phyloP scores from a whole-genome alignment of 345 rosid genomes.

The Linum usitatissimum region DNA sequence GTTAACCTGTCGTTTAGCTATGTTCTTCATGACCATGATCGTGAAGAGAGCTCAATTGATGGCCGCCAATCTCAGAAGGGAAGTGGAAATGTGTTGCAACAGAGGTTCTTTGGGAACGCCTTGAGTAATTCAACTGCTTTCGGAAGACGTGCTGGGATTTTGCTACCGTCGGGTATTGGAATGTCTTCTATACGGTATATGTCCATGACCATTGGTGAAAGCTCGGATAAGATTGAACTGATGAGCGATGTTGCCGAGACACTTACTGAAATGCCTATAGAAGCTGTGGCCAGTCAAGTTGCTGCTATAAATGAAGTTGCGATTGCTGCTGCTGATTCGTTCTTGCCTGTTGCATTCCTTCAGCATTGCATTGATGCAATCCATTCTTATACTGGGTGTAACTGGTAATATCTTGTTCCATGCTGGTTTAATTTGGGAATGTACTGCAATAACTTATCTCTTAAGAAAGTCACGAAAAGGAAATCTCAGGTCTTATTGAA shows the following conservation, averaged over 20 bases:
- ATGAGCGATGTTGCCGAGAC: conserved; percentile 40
- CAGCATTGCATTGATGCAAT: conserved; percentile 61
- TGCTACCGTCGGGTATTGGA: conserved; percentile 25
- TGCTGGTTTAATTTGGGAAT: too few species aligned
- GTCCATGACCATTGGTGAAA: conserved; percentile 41
- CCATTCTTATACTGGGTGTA: conserved; percentile 52
- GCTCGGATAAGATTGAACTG: conserved; percentile 34
- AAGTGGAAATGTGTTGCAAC: conserved; percentile 25
- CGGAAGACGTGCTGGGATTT: conserved; percentile 22
- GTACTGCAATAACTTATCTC: too few species aligned
- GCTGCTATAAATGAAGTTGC: conserved; percentile 63
- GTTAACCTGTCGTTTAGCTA: conserved; percentile 29
- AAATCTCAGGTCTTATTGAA: too few species aligned
- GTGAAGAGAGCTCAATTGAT: conserved; percentile 11
- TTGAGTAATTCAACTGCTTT: conserved; percentile 15
- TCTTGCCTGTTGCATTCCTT: conserved; percentile 49
- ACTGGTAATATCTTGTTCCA: conserved; percentile 31
- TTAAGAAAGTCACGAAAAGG: too few species aligned
- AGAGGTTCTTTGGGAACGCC: conserved; percentile 21
- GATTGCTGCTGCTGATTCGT: conserved; percentile 60
- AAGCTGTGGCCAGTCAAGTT: conserved; percentile 39
- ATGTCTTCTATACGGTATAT: conserved; percentile 40
- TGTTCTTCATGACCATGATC: conserved; percentile 31
- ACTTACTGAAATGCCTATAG: conserved; percentile 37
- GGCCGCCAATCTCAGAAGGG: conserved; percentile 25